Conservation (phyloP, 1,284 basidiomycete genomes). For the Pseudozyma pruni region DNA sequence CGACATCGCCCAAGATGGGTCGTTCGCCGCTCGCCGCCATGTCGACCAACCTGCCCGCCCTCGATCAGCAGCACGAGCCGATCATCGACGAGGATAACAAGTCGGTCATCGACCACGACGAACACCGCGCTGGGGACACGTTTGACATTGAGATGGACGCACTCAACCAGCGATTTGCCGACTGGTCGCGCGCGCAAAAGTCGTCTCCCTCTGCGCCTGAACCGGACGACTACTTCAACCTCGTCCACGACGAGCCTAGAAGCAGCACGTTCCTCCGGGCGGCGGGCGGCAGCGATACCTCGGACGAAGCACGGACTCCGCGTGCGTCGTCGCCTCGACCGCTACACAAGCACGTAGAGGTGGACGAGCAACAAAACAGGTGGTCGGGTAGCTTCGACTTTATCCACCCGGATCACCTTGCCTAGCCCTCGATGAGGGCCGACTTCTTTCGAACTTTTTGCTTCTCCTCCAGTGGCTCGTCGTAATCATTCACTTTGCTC, state of each 20-base stretch:
- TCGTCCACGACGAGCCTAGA: slow-evolving; percentile 20
- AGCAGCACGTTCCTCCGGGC: background rate
- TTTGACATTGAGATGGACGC: slow-evolving; percentile 47
- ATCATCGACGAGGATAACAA: background rate
- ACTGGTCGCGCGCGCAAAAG: slow-evolving; percentile 27
- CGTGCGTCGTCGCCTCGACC: slow-evolving; percentile 38
- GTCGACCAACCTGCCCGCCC: slow-evolving; percentile 36
- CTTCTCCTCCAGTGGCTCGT: no score
- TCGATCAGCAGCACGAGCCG: slow-evolving; percentile 27
- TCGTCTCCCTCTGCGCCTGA: background rate
- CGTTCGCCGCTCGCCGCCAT: slow-evolving; percentile 33
- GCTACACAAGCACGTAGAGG: no score
- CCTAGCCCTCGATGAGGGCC: no score
- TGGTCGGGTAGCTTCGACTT: slow-evolving; percentile 30
- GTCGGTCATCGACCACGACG: slow-evolving; percentile 2
- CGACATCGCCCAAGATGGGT: slow-evolving; percentile 33
- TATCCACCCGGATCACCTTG: slow-evolving; percentile 47
- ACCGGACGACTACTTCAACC: slow-evolving; percentile 42
- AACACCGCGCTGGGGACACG: slow-evolving; percentile 10
- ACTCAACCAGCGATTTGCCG: slow-evolving; percentile 39
- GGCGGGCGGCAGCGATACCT: slow-evolving; percentile 33
- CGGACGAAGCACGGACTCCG: slow-evolving; percentile 45
- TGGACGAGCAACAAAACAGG: slow-evolving; percentile 1
- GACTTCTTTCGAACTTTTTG: no score
- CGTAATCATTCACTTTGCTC: no score